phyloP scores from a whole-genome alignment of 148 eudicot species.

The Diospyros kaki region DNA sequence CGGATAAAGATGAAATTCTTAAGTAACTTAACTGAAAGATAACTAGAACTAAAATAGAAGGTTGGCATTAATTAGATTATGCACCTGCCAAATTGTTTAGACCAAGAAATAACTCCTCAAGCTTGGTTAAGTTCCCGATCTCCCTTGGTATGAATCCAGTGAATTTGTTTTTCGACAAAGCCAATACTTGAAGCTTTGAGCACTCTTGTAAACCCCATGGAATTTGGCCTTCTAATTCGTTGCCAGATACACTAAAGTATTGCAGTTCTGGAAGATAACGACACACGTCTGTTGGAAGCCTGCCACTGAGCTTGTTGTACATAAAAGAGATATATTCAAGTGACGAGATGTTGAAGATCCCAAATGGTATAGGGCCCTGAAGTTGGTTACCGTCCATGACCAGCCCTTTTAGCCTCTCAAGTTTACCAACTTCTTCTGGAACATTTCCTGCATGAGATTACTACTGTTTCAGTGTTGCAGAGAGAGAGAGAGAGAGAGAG shows the following conservation, averaged over 20 bases:
- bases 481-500: background rate
- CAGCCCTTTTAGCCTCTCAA: background rate
- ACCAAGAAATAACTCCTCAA: too few species aligned
- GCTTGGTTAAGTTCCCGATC: too few species aligned
- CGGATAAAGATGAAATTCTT: too few species aligned
- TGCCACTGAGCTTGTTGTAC: constrained; percentile 4
- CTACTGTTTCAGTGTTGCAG: too few species aligned
- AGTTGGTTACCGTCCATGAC: background rate
- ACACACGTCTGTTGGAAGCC: constrained; percentile 8
- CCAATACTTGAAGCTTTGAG: background rate
- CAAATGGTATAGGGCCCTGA: constrained; percentile 15
- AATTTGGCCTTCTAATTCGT: constrained; percentile 17
- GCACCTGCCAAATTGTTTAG: too few species aligned
- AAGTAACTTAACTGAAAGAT: too few species aligned
- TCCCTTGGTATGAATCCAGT: background rate
- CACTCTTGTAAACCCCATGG: background rate
- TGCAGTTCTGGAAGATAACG: constrained; percentile 14
- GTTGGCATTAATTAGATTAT: too few species aligned
- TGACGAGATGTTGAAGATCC: constrained; percentile 19
- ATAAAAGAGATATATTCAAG: background rate
- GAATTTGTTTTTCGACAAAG: constrained; percentile 1
- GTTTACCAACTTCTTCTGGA: constrained; percentile 7
- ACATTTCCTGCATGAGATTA: constrained; percentile 3
- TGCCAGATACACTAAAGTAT: background rate
- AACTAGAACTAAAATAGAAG: too few species aligned